These are phyloP conservation scores for Haberlea rhodopensis DNA, from an alignment of 257 asterid species.

Conservation along the genomic window DNA sequence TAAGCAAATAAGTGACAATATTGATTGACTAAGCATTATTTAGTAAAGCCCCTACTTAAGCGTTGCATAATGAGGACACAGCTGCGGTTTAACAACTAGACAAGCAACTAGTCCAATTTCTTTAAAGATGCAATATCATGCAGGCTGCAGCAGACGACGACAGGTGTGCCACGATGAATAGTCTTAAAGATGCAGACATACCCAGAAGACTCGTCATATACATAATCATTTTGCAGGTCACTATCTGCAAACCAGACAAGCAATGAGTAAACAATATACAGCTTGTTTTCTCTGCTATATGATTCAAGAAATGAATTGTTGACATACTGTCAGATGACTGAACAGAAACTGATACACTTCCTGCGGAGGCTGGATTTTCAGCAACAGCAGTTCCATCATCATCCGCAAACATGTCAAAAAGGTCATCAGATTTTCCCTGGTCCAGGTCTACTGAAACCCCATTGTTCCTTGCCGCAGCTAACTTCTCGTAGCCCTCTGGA, in stretches of 20 bases:
- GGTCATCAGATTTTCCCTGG: constrained; percentile 46
- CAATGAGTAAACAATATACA: constrained; percentile 26
- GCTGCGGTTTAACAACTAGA: background rate
- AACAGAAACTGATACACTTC: constrained; percentile 34
- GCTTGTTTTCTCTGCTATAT: constrained; percentile 8
- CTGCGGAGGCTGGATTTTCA: constrained; percentile 44
- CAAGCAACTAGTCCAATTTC: background rate
- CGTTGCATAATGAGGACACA: background rate
- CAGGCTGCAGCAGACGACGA: constrained; percentile 6
- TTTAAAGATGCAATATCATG: background rate
- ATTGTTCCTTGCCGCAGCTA: constrained; percentile 53
- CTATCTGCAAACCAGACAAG: constrained; percentile 53
- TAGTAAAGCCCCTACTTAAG: background rate
- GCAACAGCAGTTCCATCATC: constrained; percentile 50
- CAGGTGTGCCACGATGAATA: background rate
- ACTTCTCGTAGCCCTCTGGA: constrained; percentile 83
- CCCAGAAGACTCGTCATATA: constrained; percentile 86
- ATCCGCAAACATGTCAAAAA: constrained; percentile 81
- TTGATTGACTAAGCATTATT: background rate
- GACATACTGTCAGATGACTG: constrained; percentile 49
- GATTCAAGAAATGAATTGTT: constrained; percentile 27
- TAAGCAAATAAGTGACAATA: background rate
- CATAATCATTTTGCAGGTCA: constrained; percentile 60
- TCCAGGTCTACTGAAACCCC: constrained; percentile 33
- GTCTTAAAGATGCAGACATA: constrained; percentile 33